Base-by-base conservation (phyloP, 2,329 filamentous ascomycete species). In the Pseudofabraea citricarpa region DNA sequence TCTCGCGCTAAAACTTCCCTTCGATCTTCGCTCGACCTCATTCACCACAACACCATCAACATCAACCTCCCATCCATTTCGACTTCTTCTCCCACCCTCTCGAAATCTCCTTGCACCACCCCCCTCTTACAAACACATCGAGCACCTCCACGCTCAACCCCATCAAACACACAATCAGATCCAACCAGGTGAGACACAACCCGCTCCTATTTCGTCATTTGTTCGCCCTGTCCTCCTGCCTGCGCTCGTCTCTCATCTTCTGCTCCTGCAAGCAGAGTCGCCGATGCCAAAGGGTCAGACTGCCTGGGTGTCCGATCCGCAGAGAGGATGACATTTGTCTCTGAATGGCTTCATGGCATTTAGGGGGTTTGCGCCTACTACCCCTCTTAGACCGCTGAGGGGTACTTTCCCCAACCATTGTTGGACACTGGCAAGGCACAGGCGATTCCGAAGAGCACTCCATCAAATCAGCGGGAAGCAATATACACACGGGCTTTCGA, bases 121-220 rank as follows among this genome's bases (percentile, higher is more conserved):
- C 7, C 23, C 24, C 27, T 13, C 19, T 18, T 15, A 40, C 36
- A 29, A 24, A 36, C 27, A 45, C 19, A 46, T 41, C 37, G 19
- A 39, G 20, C 41, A 46, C 38, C 37, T 19, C 32, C 36, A 40
- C 21, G 22, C 40, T 37, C 46, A 29, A 36, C 27, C 27, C 9
- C 6, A n/a, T 31, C 27, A 31, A 31, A n/a, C 27, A n/a, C 6
- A n/a, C 20, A 36, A 31, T 35, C 46, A 43, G 27, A 36, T 45
- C 31, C 49, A 47, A 19, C 43, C 46, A 48, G 56, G 57, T 60
- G 44, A 60, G 57, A 47, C 35, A 43, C 31, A 38, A 35, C 37
- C 42, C 43, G 38, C 47, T 52, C 50, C 45, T 45, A 54, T 56
- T 56, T 50, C 57, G 54, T 60, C 56, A 59, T 58, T 46, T 31